Evolutionary conservation across 2,329 filamentous ascomycete genomes (phyloP).

Genomic region (Diplodia mutila): DNA sequence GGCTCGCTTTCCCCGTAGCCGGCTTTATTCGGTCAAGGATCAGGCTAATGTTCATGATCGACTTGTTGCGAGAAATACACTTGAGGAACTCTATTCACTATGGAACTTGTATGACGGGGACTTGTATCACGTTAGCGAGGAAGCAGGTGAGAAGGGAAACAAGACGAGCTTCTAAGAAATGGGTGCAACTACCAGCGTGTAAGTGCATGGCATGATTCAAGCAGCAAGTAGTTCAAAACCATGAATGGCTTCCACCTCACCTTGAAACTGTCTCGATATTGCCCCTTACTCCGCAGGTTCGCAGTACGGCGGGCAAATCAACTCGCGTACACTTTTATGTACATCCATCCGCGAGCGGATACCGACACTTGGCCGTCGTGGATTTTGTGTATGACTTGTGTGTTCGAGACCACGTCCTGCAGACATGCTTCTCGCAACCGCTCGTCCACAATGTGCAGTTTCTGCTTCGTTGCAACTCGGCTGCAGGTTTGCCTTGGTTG

Average conservation of each 20-base stretch:
- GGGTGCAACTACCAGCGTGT: no score
- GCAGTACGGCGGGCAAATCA: background rate
- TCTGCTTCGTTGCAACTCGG: no score
- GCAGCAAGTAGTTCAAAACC: background rate
- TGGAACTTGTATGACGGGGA: background rate
- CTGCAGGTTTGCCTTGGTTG: no score
- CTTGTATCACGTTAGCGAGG: background rate
- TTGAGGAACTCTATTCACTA: background rate
- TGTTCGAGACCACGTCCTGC: no score
- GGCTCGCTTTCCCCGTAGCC: background rate
- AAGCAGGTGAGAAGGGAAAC: background rate
- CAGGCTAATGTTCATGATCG: background rate
- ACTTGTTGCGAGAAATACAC: background rate
- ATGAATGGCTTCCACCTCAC: background rate
- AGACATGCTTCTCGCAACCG: no score
- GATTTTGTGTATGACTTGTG: background rate
- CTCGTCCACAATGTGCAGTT: no score
- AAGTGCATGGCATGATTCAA: background rate
- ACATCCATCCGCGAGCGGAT: background rate
- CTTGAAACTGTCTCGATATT: no score
- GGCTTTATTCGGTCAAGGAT: background rate
- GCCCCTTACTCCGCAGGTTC: background rate
- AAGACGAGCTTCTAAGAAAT: background rate
- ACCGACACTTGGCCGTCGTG: background rate
- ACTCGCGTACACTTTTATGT: background rate